These are phyloP conservation scores for Eimeria praecox DNA, from an alignment of 169 alveolate genomes.

Conservation along the genomic window DNA sequence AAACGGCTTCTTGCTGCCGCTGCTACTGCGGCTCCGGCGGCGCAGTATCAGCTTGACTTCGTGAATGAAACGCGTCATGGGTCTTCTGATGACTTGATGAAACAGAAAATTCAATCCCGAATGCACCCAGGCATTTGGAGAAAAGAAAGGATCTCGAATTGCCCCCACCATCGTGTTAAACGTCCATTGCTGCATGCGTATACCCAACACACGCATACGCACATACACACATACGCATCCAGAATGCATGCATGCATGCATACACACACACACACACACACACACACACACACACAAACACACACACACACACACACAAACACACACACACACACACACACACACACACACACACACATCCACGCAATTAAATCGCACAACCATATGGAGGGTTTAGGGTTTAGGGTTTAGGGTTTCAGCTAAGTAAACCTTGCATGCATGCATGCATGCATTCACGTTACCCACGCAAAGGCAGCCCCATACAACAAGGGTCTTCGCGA, in stretches of 20 bases:
- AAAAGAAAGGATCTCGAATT: constrained; percentile 40
- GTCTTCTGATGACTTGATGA: constrained; percentile 56
- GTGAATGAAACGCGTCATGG: constrained; percentile 71
- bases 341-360: no score
- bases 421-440: no score
- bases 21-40: constrained; percentile 11
- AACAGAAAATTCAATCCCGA: constrained; percentile 48
- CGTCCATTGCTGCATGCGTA: constrained; percentile 69
- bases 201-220: background rate
- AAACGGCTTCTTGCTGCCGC: constrained; percentile 28
- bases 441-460: background rate
- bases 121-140: constrained; percentile 53
- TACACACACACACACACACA: no score
- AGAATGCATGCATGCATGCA: constrained; percentile 13
- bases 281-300: no score
- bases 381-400: background rate
- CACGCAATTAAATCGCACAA: no score
- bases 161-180: constrained; percentile 58
- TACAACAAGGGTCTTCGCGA: no score
- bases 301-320: no score
- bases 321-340: no score
- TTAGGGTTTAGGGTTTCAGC: no score
- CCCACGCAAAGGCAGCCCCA: background rate
- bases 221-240: background rate
- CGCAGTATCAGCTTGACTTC: background rate